A percentile compares a stretch with the other conserved stretches of the same genome.
Evolutionary conservation across 208 protist genomes (phyloP).

Genomic region (Endotrypanum monterogeii): DNA sequence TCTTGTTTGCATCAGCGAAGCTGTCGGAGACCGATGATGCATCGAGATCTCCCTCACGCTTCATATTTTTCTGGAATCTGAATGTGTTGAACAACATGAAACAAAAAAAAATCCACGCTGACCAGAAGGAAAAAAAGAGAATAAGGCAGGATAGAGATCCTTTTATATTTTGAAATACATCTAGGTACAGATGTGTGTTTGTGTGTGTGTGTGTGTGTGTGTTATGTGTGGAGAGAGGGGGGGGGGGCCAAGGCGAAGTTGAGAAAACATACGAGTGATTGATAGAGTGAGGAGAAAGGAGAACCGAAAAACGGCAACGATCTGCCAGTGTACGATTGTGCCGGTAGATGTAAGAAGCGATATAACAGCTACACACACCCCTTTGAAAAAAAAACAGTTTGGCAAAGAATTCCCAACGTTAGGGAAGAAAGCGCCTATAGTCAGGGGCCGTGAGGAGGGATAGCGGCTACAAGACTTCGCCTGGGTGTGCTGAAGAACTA

Average conservation of each 20-base stretch:
- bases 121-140: not conserved
- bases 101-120: not conserved
- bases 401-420: not conserved
- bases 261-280: not conserved
- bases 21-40: not conserved
- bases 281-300: not conserved
- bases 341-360: not conserved
- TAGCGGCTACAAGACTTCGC: not conserved
- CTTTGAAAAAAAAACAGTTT: not conserved
- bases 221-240: not conserved
- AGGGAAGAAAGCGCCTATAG: not conserved
- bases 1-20: slow-evolving; percentile 1
- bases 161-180: not conserved
- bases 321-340: not conserved
- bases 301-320: not conserved
- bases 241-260: not conserved
- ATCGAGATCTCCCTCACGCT: slow-evolving; percentile 13
- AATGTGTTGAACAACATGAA: slow-evolving; percentile 9
- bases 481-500: not conserved
- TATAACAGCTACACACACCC: not conserved
- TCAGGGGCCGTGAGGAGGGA: not conserved
- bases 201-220: not conserved
- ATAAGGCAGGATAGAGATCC: not conserved
- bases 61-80: not conserved
- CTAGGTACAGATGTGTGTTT: not conserved